Base-by-base conservation (phyloP, 345 rosid genomes). In the Excoecaria cochinchinensis region DNA sequence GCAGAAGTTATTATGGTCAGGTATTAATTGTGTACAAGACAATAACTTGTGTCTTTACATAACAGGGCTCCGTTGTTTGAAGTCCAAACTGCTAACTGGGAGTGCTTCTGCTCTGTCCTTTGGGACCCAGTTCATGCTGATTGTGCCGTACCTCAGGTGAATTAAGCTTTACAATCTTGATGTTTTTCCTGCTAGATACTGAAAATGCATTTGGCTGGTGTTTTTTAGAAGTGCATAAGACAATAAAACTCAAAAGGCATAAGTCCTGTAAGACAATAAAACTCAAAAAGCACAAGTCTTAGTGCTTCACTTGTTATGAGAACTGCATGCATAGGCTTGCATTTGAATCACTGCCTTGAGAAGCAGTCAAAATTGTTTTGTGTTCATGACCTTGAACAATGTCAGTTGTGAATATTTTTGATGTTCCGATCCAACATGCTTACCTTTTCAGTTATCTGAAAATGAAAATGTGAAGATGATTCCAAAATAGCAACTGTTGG, bases 71-170 rank as follows among this genome's bases (percentile, higher is more conserved):
- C 99, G 58, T 85, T 90, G 73, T 87, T 83, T 82, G 97, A 92
- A 82, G 88, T 89, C 76, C 99, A 96, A 84, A 92, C 91, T 72
- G 91, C 88, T 81, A 79, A 89, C 53, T 96, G 99, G 98, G 98
- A 92, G 72, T 96, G 99, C 87, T 96, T 85, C 79, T 88, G 91
- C 78, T 85, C 87, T 80, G 78, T 96, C 75, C 82, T 79, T 24
- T 93, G 98, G 99, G 95, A 96, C 81, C 97, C 97, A 55, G 59
- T 78, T 22, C 97, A 75, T 82, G 91, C 99, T 46, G 98, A 96
- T 85, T 96, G 99, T 79, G 90, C 92, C 38, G 94, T 78, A 67
- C 93, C 90, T 81, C 99, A 95, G 99, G 99, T 93, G 61, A 76
- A 50, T 73, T 44, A 15, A 42, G 59, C 48, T 74, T 40, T 3